phyloP scores from a whole-genome alignment of 2,329 filamentous ascomycete species.

The Colletotrichum lupini region DNA sequence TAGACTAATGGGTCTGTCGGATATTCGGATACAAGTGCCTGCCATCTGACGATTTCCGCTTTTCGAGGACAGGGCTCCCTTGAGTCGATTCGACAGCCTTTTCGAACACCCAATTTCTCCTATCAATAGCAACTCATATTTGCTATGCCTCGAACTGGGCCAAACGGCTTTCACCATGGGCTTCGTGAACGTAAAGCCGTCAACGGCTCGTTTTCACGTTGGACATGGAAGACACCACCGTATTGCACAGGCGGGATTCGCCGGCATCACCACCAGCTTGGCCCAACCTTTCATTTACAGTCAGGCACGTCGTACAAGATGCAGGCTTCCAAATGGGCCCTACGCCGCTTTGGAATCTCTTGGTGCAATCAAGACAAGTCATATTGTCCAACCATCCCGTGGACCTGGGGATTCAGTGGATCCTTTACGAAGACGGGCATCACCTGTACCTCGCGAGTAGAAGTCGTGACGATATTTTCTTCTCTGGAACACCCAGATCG shows the following conservation, averaged over 20 bases:
- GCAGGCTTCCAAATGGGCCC: conserved; percentile 27
- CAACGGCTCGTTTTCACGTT: not conserved
- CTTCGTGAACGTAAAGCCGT: not conserved
- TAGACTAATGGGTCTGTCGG: conserved; percentile 9
- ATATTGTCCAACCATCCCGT: conserved; percentile 28
- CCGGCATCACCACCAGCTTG: conserved; percentile 12
- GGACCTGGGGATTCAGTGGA: conserved; percentile 31
- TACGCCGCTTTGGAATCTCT: conserved; percentile 19
- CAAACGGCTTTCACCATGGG: not conserved
- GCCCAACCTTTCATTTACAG: conserved; percentile 7
- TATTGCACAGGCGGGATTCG: conserved; percentile 10
- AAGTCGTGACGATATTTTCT: not conserved
- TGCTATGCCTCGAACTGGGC: not conserved
- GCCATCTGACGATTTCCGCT: conserved; percentile 12
- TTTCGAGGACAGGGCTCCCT: not conserved
- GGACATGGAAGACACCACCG: conserved; percentile 1
- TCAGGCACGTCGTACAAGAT: conserved; percentile 30
- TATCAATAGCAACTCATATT: not conserved
- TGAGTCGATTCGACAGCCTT: not conserved
- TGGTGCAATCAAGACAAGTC: conserved; percentile 26
- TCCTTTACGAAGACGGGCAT: conserved; percentile 32
- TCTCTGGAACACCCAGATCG: conserved; percentile 22
- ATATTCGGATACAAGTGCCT: not conserved
- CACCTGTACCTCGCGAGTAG: conserved; percentile 1
- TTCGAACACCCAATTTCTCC: not conserved